Conservation (phyloP, 2,329 filamentous ascomycete species). For the Dactylonectria macrodidyma region DNA sequence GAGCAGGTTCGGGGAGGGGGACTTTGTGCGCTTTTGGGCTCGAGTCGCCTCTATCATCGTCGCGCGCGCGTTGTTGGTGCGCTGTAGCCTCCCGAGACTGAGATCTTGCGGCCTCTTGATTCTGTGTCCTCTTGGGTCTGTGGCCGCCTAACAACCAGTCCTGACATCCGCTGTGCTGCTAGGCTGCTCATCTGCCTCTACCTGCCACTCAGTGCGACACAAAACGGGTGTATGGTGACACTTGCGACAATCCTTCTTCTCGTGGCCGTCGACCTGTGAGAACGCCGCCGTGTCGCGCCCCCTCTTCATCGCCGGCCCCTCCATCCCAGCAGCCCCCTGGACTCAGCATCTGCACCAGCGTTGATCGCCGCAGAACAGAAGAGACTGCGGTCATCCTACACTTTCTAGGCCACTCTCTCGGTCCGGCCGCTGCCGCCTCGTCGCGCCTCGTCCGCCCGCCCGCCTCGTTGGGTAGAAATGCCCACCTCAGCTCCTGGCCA, state of each 20-base stretch:
- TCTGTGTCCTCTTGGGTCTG: neutral
- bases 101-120: neutral
- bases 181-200: neutral
- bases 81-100: slow-evolving; percentile 33
- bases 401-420: slow-evolving; percentile 16
- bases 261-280: neutral
- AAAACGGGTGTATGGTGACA: neutral
- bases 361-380: slow-evolving; percentile 9
- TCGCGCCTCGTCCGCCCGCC: slow-evolving; percentile 13
- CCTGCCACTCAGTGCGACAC: neutral
- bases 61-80: slow-evolving; percentile 37
- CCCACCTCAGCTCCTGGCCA: slow-evolving; percentile 48
- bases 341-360: slow-evolving; percentile 17
- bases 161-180: too few species aligned
- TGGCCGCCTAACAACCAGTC: too few species aligned
- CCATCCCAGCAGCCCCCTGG: slow-evolving; percentile 9
- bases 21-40: slow-evolving; percentile 29
- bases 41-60: slow-evolving; percentile 33
- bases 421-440: slow-evolving; percentile 6
- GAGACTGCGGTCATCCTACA: neutral
- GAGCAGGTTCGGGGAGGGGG: slow-evolving; percentile 46
- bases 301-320: slow-evolving; percentile 6
- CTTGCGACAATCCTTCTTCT: neutral
- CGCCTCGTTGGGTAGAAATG: slow-evolving; percentile 42
- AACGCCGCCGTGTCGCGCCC: neutral